A percentile compares a stretch with the other conserved stretches of the same genome.
These are phyloP conservation scores for Claviceps quebecensis DNA, from an alignment of 2,329 filamentous ascomycete species.

Conservation along the genomic window DNA sequence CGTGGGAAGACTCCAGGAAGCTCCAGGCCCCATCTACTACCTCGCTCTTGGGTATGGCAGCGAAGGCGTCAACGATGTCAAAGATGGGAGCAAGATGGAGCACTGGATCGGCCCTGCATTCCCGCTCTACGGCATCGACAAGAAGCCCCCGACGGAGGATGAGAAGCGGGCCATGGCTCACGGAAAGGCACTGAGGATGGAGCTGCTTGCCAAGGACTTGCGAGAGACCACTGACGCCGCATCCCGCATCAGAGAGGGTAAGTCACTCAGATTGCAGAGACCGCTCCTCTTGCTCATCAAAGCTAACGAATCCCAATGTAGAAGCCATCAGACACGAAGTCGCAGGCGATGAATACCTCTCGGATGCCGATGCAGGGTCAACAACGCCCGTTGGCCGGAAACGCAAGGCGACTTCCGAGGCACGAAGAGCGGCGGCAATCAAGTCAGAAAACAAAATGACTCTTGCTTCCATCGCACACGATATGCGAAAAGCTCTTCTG, in stretches of 20 bases:
- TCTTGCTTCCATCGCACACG: slow-evolving; percentile 1
- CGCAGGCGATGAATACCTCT: no score
- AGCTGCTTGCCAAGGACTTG: not conserved
- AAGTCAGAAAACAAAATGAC: slow-evolving; percentile 2
- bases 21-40: slow-evolving; percentile 21
- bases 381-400: not conserved
- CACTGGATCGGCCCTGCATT: slow-evolving; percentile 14
- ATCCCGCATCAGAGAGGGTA: not conserved
- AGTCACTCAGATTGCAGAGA: no score
- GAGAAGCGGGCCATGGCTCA: not conserved
- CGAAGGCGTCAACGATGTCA: slow-evolving; percentile 14
- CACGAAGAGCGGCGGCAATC: not conserved
- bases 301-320: not conserved
- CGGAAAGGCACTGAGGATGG: not conserved
- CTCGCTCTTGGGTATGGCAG: slow-evolving; percentile 17
- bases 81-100: slow-evolving; percentile 12
- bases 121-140: slow-evolving; percentile 7
- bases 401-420: not conserved
- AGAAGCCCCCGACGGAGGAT: not conserved
- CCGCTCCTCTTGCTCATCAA: not conserved
- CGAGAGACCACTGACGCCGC: not conserved
- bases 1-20: slow-evolving; percentile 6
- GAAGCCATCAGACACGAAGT: not conserved
- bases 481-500: not conserved
- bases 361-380: not conserved